Percentiles rank a stretch among this genome's conserved stretches.
Conservation (phyloP, 2,329 filamentous ascomycete species). For the Phialophora macrospora region DNA sequence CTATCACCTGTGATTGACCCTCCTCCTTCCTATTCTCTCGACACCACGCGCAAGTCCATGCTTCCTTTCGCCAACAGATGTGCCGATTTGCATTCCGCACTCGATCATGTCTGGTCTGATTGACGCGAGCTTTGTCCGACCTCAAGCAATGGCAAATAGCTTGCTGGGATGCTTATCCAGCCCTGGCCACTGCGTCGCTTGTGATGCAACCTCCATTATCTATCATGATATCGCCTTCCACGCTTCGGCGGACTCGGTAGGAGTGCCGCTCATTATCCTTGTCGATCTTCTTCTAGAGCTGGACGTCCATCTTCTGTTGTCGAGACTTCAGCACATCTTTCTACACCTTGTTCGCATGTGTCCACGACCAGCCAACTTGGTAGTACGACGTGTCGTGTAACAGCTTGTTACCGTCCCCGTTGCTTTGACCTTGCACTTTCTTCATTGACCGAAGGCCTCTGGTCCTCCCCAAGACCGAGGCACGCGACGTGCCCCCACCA, state of each 20-base stretch:
- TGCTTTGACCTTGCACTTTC: background rate
- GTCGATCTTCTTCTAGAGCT: background rate
- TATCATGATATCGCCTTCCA: slow-evolving; percentile 18
- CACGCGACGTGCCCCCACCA: slow-evolving; percentile 8
- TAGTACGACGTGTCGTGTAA: background rate
- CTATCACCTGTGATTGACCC: slow-evolving; percentile 10
- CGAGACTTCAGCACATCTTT: background rate
- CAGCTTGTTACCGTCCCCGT: background rate
- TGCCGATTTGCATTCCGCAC: slow-evolving; percentile 5
- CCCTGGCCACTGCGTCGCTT: slow-evolving; percentile 14
- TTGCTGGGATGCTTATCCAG: slow-evolving; percentile 22
- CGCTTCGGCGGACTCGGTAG: slow-evolving; percentile 1
- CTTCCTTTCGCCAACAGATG: background rate
- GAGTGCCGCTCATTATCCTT: background rate
- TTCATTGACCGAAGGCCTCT: background rate
- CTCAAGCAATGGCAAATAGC: slow-evolving; percentile 7
- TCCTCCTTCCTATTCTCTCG: slow-evolving; percentile 16
- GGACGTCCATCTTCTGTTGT: background rate
- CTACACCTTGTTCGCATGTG: background rate
- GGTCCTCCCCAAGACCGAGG: background rate
- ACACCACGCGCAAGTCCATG: slow-evolving; percentile 8
- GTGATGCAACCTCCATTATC: slow-evolving; percentile 21
- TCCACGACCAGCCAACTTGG: background rate
- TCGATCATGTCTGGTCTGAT: slow-evolving; percentile 13
- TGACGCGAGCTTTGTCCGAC: slow-evolving; percentile 12